Percentiles rank a stretch among this genome's conserved stretches.
These are phyloP conservation scores for Sporisorium scitamineum DNA, from an alignment of 1,284 basidiomycete genomes.

Conservation along the genomic window DNA sequence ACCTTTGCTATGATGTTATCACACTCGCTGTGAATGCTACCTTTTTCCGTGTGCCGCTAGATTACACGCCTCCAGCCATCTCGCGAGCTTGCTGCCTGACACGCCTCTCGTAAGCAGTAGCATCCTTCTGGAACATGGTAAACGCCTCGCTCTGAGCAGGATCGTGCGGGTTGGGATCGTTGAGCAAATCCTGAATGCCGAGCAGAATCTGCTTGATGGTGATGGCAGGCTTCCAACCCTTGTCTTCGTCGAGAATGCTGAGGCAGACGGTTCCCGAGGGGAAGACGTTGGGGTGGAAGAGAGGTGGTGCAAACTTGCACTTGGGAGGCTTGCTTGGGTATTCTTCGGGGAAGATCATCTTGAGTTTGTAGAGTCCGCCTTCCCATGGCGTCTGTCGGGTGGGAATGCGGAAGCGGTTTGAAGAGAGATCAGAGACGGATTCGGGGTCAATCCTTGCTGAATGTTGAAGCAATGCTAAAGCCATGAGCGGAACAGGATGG, in stretches of 20 bases:
- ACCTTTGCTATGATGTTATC: no score
- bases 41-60: not conserved
- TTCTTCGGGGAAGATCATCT: slow-evolving; percentile 75
- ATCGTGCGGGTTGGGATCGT: slow-evolving; percentile 93
- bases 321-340: slow-evolving; percentile 96
- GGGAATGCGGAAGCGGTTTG: not conserved
- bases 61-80: slow-evolving; percentile 46
- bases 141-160: slow-evolving; percentile 97
- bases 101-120: slow-evolving; percentile 61
- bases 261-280: slow-evolving; percentile 98
- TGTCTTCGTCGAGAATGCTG: slow-evolving; percentile 98
- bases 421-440: not conserved
- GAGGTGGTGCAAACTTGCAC: slow-evolving; percentile 96
- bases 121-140: slow-evolving; percentile 84
- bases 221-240: slow-evolving; percentile 98
- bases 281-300: slow-evolving; percentile 99
- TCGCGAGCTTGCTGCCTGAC: slow-evolving; percentile 55
- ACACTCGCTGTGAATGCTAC: not conserved
- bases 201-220: slow-evolving; percentile 98
- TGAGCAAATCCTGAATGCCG: slow-evolving; percentile 92
- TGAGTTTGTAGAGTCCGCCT: slow-evolving; percentile 90
- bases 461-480: no score
- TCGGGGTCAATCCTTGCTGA: not conserved
- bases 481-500: not conserved
- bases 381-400: slow-evolving; percentile 89